Evolutionary conservation across 768 basidiomycete species (phyloP).

Genomic region (Leccinum obscurum): DNA sequence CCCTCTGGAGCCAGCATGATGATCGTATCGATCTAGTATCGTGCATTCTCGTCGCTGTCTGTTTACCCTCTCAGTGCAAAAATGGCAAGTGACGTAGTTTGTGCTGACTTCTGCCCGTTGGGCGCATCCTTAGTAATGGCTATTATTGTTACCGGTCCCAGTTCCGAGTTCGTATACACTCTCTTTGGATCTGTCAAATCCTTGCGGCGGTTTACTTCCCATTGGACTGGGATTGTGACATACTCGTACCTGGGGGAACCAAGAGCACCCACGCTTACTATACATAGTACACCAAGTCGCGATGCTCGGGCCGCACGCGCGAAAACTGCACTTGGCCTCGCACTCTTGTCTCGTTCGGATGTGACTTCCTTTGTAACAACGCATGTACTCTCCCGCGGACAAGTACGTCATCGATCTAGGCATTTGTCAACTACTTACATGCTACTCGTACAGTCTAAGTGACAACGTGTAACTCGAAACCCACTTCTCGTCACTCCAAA

Average conservation of each 20-base stretch:
- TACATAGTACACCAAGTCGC: neutral
- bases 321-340: no score
- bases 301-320: no score
- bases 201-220: neutral
- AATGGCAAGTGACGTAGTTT: no score
- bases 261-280: neutral
- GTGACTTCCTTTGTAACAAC: no score
- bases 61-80: no score
- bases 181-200: no score
- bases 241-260: neutral
- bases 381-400: neutral
- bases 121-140: no score
- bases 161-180: no score
- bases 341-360: no score
- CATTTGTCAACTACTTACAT: neutral
- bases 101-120: no score
- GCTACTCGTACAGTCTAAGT: neutral
- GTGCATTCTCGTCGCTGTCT: no score
- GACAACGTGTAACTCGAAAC: neutral
- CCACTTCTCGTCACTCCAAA: neutral
- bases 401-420: neutral
- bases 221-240: neutral
- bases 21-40: neutral
- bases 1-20: slow-evolving; percentile 16
- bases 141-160: no score